Evolutionary conservation across 257 asterid species (phyloP), one percentile per base, ranked within the genome.

Genomic region (Solanum megistacrolobum): DNA sequence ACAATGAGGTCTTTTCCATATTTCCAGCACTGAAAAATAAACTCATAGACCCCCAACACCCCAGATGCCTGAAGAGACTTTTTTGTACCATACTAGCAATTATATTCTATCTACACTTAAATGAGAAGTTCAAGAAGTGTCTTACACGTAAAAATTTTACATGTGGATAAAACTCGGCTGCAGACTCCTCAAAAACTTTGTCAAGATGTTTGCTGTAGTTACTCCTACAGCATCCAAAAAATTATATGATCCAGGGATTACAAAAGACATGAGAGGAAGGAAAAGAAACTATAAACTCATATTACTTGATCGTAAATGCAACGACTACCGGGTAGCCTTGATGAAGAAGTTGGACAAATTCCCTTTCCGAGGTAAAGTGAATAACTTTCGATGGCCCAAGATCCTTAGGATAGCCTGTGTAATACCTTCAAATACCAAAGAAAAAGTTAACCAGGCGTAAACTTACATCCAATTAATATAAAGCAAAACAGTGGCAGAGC

Each of bases 341-440:
- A 89, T 94, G 99, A 73, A 97, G 99, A 74, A 97, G 97, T 92
- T 95, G 98, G 87, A 96, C 98, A 87, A 97, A 96, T 88, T 97
- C 99, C 11, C 96, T 97, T 92, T 96, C 99, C 3, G 99, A 95
- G 32, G 98, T 92, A 88, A 97, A 97, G 90, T 94, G 96, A 78
- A 97, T 89, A 83, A 96, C 94, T 88, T 89, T 93, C 23, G 99
- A 95, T 12, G 97, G 96, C 78, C 99, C 99, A 87, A 96, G 98
- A 93, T 97, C 98, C 93, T 95, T 97, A 1, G 99, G 99, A 83
- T 91, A 94, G 74, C 99, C 96, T 27, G 98, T 95, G 81, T 97
- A 95, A 93, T 94, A 95, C 94, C 99, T 97, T 84, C 27, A 58
- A 89, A 71, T 52, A 81, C 83, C 82, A 81, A 89, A 88, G n/a